Evolutionary conservation across 139 green algal species (phyloP), one percentile per base, ranked within the genome.

Genomic region (Prasinococcaceae sp.): DNA sequence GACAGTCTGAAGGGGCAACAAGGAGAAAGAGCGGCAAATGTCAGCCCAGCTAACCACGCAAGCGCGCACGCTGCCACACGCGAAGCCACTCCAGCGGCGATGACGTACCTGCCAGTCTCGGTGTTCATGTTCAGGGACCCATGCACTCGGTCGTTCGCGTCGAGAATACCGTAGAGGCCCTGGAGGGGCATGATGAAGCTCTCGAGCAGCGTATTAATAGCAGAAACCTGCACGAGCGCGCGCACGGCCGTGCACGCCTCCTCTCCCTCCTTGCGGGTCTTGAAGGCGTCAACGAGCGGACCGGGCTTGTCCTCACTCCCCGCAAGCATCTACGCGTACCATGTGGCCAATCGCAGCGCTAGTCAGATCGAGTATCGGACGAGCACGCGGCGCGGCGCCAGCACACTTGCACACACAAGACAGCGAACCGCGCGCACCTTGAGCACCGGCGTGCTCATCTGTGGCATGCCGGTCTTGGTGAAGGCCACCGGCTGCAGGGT

Each of bases 81-180:
- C n/a, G n/a, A n/a, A n/a, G n/a, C n/a, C n/a, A n/a, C n/a, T n/a
- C n/a, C n/a, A n/a, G n/a, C n/a, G n/a, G n/a, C n/a, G n/a, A n/a
- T n/a, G n/a, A n/a, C n/a, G n/a, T n/a, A n/a, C n/a, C 90, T 74
- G 1, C 90, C 90, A 6, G 90, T 98, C 78, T 98, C 90, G 0
- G 90, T 98, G 77, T 98, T 98, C 69, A 98, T 86, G 78, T 98
- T 98, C 33, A 98, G 73, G 17, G 76, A 89, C 69, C 83, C 92
- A 65, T 98, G 90, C 28, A 98, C 71, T 6, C 89, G 69, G 43
- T 75, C 49, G 23, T 59, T 30, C 4, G 27, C 23, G 5, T 40
- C 50, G 16, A 53, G 33, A 10, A 72, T 53, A 4, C 50, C 49
- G 6, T 43, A 4, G 37, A 39, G 3, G 3, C 59, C 70, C 70